Evolutionary conservation across 305 asterid species (phyloP).

Genomic region (Solanum chacoense): DNA sequence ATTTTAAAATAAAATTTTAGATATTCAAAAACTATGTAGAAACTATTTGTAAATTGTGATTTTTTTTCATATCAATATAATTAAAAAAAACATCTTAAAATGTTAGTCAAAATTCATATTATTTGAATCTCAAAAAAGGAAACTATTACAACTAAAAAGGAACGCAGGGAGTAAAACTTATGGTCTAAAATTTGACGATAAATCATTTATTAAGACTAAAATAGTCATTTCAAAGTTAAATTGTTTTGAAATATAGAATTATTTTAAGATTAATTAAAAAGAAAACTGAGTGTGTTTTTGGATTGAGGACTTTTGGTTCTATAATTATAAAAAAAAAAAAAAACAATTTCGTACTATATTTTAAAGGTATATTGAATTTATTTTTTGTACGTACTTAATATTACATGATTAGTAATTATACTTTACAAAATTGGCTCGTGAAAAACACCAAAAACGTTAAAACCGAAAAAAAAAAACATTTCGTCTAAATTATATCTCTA

Average conservation of each 20-base stretch:
- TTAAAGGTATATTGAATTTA: too few relatives aligned
- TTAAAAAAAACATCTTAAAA: too few relatives aligned
- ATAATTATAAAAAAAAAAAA: too few relatives aligned
- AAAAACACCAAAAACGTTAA: not conserved
- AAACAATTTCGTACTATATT: not conserved
- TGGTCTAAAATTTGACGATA: not conserved
- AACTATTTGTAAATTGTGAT: too few relatives aligned
- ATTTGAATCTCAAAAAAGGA: not conserved
- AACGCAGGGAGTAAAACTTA: not conserved
- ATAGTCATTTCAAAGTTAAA: not conserved
- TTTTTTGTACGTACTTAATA: not conserved
- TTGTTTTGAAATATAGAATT: not conserved
- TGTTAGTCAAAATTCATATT: too few relatives aligned
- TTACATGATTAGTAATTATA: not conserved
- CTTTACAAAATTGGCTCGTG: too few relatives aligned
- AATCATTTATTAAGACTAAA: too few relatives aligned
- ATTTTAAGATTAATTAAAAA: too few relatives aligned
- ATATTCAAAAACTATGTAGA: too few relatives aligned
- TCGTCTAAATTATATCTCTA: not conserved
- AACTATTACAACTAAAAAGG: not conserved
- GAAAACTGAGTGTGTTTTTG: not conserved
- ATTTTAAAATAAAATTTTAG: not conserved
- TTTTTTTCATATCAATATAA: not conserved
- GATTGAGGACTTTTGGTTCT: not conserved
- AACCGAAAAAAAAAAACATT: too few relatives aligned